Evolutionary conservation across 371 early-diverging fungal species (phyloP), one percentile per base, ranked within the genome.

Genomic region (Coemansia sp.): DNA sequence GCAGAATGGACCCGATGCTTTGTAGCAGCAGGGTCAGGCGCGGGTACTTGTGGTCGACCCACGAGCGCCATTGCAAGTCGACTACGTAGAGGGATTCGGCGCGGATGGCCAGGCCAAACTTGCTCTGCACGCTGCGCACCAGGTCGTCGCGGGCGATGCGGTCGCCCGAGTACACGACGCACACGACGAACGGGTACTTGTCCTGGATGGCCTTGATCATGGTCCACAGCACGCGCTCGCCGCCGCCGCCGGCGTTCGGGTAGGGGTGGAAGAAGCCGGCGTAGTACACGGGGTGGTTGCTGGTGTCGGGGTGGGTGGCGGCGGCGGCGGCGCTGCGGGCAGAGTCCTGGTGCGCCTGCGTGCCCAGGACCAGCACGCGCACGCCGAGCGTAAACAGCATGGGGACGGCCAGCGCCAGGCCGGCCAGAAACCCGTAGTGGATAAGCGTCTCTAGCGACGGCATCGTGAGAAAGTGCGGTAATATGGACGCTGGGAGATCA

Each of bases 191-290:
- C 4, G 85, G 84, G 54, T 86, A 87, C 6, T 84, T 71, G 42
- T 77, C 65, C 63, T 90, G 91, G 45, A 95, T 79, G 30, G 87
- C 89, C 32, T 88, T 81, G 48, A 98, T 85, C 14, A 88, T 87
- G 0, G 87, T 85, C 96, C 96, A 98, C 5, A 98, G 80, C 0
- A 98, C 99, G 13, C 96, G 85, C 67, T 98, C 98, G 13, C 98
- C 98, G 26, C 98, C 98, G 32, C 97, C 97, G 41, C 95, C 94
- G 3, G 88, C 90, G 78, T 92, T 89, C 83, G 91, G 90, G 65
- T 88, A 93, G 10, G 93, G 95, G 79, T 95, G 95, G 76, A 95
- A 95, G 77, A 93, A 91, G 2, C 90, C 92, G 3, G 86, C 77
- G 53, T 77, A 78, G 53, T 63, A 60, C 32, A 52, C 61, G 2